Conservation (phyloP, 2,329 filamentous ascomycete genomes). For the Hymenoscyphus fraxineus region DNA sequence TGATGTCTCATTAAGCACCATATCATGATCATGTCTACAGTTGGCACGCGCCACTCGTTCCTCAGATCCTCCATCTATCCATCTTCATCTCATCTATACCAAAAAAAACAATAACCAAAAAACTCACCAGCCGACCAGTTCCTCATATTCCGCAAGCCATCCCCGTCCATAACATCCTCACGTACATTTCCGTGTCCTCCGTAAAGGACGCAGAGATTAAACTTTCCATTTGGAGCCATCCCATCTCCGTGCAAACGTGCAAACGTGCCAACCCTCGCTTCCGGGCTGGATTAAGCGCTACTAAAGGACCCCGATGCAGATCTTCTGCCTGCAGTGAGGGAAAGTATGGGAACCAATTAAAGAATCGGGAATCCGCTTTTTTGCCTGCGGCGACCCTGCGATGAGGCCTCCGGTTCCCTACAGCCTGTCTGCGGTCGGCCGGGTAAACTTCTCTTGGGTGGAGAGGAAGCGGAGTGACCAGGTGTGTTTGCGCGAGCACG, state of each 20-base stretch:
- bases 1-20: background rate
- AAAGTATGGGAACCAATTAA: no score
- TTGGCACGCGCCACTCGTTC: slow-evolving; percentile 8
- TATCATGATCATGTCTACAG: background rate
- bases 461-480: no score
- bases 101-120: background rate
- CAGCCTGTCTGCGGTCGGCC: no score
- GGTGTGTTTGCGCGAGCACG: no score
- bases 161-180: background rate
- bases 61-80: background rate
- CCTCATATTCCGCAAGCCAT: background rate
- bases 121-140: background rate
- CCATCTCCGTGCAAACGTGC: background rate
- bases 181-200: background rate
- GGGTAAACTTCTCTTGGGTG: no score
- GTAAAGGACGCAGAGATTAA: background rate
- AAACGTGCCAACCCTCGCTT: background rate
- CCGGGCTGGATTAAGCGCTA: background rate
- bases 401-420: no score
- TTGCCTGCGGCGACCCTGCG: no score
- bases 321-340: background rate
- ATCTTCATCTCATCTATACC: background rate
- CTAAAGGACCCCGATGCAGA: background rate
- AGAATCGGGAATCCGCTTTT: no score
- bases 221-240: no score